Evolutionary conservation across 179 eudicot genomes (phyloP).

Genomic region (Spinacia oleracea): DNA sequence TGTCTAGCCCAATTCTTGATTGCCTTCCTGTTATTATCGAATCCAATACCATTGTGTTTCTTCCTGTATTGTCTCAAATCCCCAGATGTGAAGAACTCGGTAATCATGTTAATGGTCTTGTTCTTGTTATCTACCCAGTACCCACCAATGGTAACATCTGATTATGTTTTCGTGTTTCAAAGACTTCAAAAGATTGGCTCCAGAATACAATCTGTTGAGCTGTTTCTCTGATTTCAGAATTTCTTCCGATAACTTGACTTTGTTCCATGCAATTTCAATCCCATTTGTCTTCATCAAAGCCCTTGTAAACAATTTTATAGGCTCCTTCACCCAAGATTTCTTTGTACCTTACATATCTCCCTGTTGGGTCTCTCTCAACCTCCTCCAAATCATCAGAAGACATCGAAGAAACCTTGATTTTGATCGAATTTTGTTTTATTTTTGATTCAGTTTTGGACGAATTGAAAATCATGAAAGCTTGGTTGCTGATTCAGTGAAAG

Average conservation of each 20-base stretch:
- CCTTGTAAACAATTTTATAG: neutral
- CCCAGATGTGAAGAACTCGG: neutral
- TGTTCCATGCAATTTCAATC: conserved; percentile 3
- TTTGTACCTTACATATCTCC: neutral
- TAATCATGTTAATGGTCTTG: neutral
- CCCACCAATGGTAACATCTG: neutral
- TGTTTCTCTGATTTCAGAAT: neutral
- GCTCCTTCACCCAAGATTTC: conserved; percentile 8
- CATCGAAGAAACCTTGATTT: too few relatives aligned
- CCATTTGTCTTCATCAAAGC: conserved; percentile 1
- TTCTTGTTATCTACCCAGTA: neutral
- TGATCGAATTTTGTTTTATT: too few relatives aligned
- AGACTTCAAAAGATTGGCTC: neutral
- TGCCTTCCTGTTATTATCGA: neutral
- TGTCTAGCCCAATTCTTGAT: conserved; percentile 6
- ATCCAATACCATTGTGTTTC: neutral
- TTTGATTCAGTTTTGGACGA: too few relatives aligned
- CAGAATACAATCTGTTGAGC: neutral
- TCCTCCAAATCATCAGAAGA: neutral
- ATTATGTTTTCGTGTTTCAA: neutral
- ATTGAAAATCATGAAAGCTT: too few relatives aligned
- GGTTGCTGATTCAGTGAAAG: too few relatives aligned
- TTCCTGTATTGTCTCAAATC: conserved; percentile 9
- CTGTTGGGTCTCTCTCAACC: neutral
- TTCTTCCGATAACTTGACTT: neutral